A percentile compares a stretch with the other conserved stretches of the same genome.
Conservation (phyloP, 495 filamentous ascomycete genomes). For the Lineolata rhizophorae region DNA sequence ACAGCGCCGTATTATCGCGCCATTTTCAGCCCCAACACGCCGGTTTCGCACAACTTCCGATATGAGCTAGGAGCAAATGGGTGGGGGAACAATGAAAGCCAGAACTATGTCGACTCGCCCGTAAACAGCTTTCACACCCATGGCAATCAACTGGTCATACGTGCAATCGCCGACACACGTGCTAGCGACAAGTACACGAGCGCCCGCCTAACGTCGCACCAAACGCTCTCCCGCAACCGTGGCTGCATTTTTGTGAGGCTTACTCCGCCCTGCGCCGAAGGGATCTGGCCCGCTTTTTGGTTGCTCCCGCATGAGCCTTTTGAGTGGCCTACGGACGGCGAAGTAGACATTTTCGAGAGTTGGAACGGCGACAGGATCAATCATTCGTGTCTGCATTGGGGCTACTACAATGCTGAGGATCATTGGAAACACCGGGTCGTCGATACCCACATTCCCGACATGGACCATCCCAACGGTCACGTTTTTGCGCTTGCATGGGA, state of each 20-base stretch:
- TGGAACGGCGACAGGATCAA: conserved; percentile 18
- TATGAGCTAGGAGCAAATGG: conserved; percentile 22
- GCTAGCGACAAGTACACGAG: conserved; percentile 16
- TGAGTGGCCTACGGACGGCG: conserved; percentile 13
- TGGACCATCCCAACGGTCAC: conserved; percentile 10
- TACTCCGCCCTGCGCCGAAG: conserved; percentile 18
- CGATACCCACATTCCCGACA: conserved; percentile 15
- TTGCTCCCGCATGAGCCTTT: conserved; percentile 22
- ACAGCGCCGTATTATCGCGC: conserved; percentile 17
- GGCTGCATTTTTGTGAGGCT: conserved; percentile 18
- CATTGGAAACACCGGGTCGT: conserved; percentile 21
- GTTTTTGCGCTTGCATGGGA: conserved; percentile 21
- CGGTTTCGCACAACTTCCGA: conserved; percentile 17
- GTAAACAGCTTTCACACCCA: conserved; percentile 20
- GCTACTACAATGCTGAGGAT: conserved; percentile 20
- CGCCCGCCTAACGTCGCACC: conserved; percentile 19
- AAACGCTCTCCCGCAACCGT: conserved; percentile 17
- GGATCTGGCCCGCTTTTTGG: conserved; percentile 26
- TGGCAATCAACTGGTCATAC: conserved; percentile 19
- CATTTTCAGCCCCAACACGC: conserved; percentile 13
- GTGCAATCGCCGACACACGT: conserved; percentile 17
- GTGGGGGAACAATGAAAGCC: conserved; percentile 25
- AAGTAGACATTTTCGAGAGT: conserved; percentile 14
- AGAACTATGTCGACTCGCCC: conserved; percentile 19
- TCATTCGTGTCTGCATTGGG: conserved; percentile 26